Conservation (phyloP, 805 yeast species). For the Zygosaccharomyces lentus region DNA sequence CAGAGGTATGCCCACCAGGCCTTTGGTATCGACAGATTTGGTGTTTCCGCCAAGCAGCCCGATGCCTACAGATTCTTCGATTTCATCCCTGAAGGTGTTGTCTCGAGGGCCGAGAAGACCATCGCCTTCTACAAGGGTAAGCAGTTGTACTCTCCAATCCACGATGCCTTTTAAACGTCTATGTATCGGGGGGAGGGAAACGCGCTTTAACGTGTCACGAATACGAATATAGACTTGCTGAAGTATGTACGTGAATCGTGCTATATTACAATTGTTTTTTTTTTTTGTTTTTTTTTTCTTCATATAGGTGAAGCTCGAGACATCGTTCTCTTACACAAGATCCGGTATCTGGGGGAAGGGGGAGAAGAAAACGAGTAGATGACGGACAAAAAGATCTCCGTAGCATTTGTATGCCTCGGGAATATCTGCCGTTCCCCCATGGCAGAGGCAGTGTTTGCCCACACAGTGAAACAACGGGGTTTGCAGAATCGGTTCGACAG, state of each 20-base stretch:
- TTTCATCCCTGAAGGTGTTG: slow-evolving; percentile 91
- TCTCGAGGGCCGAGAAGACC: slow-evolving; percentile 76
- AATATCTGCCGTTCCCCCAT: slow-evolving; percentile 94
- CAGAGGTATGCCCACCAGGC: slow-evolving; percentile 92
- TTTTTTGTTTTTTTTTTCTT: slow-evolving; percentile 1
- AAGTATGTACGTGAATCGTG: background rate
- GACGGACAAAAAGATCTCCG: slow-evolving; percentile 40
- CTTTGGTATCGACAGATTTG: slow-evolving; percentile 92
- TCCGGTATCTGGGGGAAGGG: background rate
- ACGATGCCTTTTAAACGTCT: slow-evolving; percentile 66
- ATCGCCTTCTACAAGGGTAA: slow-evolving; percentile 79
- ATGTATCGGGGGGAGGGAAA: no score
- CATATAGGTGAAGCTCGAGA: background rate
- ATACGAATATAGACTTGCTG: slow-evolving; percentile 6
- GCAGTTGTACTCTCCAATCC: slow-evolving; percentile 68
- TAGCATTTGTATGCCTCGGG: slow-evolving; percentile 89
- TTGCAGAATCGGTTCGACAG: slow-evolving; percentile 40
- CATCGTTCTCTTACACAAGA: background rate
- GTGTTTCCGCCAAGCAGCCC: slow-evolving; percentile 89
- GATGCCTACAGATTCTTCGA: slow-evolving; percentile 81
- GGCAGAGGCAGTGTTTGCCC: slow-evolving; percentile 91
- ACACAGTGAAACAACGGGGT: slow-evolving; percentile 51
- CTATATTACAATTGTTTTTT: background rate
- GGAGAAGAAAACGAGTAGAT: no score
- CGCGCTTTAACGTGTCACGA: slow-evolving; percentile 3